These are phyloP conservation scores for Rugosomyces carneus DNA, from an alignment of 1,284 basidiomycete species.

Conservation along the genomic window DNA sequence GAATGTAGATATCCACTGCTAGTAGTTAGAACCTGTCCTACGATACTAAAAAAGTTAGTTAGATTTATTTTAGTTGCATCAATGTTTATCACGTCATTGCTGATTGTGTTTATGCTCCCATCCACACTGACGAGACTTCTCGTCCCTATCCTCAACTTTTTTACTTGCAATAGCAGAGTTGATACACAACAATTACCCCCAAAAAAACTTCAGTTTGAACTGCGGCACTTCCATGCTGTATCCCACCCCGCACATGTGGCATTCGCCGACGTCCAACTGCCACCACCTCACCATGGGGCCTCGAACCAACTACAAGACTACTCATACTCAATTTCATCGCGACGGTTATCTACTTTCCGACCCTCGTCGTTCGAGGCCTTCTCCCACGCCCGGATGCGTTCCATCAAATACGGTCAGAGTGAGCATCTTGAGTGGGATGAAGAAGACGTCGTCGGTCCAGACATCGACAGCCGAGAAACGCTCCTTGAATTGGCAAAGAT, in stretches of 20 bases:
- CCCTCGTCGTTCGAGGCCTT: constrained; percentile 50
- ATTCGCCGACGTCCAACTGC: constrained; percentile 47
- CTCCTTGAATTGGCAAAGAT: constrained; percentile 88
- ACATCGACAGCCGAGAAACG: constrained; percentile 73
- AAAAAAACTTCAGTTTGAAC: constrained; percentile 42
- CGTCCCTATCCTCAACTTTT: constrained; percentile 32
- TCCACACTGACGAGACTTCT: constrained; percentile 38
- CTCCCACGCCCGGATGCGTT: constrained; percentile 43
- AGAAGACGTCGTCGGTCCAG: constrained; percentile 56
- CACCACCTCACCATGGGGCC: constrained; percentile 11
- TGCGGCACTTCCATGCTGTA: constrained; percentile 63
- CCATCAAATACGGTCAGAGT: constrained; percentile 43
- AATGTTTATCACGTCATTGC: neutral
- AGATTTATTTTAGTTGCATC: neutral
- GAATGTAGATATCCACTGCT: neutral
- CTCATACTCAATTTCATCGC: constrained; percentile 35
- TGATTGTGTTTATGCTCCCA: constrained; percentile 40
- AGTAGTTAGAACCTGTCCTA: neutral
- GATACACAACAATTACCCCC: constrained; percentile 3
- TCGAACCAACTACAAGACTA: constrained; percentile 3
- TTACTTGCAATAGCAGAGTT: constrained; percentile 16
- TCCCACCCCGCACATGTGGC: constrained; percentile 49
- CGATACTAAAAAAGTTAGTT: too few species aligned
- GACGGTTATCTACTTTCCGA: constrained; percentile 34
- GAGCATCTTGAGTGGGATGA: constrained; percentile 53